Base-by-base conservation (phyloP, 768 basidiomycete species). In the Agaricus sinodeliciosus region DNA sequence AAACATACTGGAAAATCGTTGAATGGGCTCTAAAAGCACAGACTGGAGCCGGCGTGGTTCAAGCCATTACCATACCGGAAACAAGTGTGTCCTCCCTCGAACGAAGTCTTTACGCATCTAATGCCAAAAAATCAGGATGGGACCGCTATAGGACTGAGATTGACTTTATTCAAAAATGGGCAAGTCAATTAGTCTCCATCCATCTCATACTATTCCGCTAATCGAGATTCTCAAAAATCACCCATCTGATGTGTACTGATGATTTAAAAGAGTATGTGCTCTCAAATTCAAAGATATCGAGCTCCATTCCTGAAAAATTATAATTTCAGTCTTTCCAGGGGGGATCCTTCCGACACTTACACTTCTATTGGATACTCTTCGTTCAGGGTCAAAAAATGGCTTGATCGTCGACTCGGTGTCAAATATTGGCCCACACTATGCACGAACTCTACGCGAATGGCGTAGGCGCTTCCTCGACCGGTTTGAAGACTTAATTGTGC, bases 371-470 rank as follows among this genome's bases (percentile, higher is more conserved):
- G 67, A 76, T 43, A 74, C 77, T 7, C 54, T 67, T 5, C 50
- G 54, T 3, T 65, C 69, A 6, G 85, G 82, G 16, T 73, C 81
- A 4, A 62, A 71, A 16, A 78, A 80, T 9, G 70, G 72, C 7
- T 76, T 88, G 40, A 69, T 82, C 18, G 74, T 87, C 25, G 86
- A 87, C 57, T 79, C 79, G 19, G 72, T 87, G 9, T 72, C 72
- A 6, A 88, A 88, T 69, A 87, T 88, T 59, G 85, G 84, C 1
- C 81, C 82, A 26, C 82, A 89, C 62, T 90, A 88, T 63, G 81
- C 86, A 8, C 81, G 86, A n/a, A 89, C 89, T 12, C 72, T 90
- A 6, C 76, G 87, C 18, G 87, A 89, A 69, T 90, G 89, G 88
- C 71, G 81, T 9, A 63, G 67, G 22, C 72, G 83, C 8, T 90